Percentiles rank a stretch among this genome's conserved stretches.
Conservation (phyloP, 805 yeast genomes). For the Nakazawaea wickerhamii region DNA sequence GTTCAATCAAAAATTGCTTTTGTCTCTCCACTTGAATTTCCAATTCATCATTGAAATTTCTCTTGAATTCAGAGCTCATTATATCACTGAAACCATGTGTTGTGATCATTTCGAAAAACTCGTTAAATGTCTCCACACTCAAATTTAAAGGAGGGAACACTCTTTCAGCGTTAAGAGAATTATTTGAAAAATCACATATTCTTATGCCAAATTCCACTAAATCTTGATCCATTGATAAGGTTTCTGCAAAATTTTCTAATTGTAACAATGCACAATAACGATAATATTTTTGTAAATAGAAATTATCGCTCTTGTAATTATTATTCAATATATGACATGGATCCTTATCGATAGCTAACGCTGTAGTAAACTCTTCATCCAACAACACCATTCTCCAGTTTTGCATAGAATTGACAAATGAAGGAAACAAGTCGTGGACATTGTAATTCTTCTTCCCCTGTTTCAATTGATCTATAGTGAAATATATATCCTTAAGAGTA, state of each 20-base stretch:
- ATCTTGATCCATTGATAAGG: not conserved
- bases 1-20: not conserved
- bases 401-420: constrained; percentile 3
- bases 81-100: not conserved
- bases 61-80: not conserved
- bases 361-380: constrained; percentile 2
- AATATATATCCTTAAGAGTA: constrained; percentile 3
- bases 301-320: not conserved
- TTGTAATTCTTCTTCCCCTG: not conserved
- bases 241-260: constrained; percentile 1
- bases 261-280: not conserved
- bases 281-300: not conserved
- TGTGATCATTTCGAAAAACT: not conserved
- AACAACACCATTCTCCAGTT: constrained; percentile 10
- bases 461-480: not conserved
- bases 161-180: not conserved
- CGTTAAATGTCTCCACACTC: not conserved
- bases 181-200: constrained; percentile 5
- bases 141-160: constrained; percentile 6
- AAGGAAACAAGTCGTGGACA: constrained; percentile 5
- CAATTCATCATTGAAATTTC: not conserved
- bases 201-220: constrained; percentile 6
- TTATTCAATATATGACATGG: not conserved
- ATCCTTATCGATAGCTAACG: not conserved
- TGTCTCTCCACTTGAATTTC: not conserved